A percentile compares a stretch with the other conserved stretches of the same genome.
Evolutionary conservation across 75 land plant species (phyloP).

Genomic region (Pseudotsuga menziesii): DNA sequence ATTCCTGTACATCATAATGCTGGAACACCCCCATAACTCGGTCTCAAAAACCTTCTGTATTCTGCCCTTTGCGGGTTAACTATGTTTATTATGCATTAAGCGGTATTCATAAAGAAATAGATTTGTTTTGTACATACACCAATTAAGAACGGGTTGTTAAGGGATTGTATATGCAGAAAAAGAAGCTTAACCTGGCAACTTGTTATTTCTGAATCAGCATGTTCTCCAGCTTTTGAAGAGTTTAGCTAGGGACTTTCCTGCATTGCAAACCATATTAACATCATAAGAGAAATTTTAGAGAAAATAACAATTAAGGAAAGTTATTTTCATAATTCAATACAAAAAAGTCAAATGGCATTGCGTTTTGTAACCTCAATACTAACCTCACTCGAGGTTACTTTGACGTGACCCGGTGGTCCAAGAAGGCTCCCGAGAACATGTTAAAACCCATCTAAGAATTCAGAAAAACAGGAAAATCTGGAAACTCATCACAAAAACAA

Average conservation of each 20-base stretch:
- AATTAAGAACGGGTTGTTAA: too few species aligned
- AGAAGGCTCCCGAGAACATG: neutral
- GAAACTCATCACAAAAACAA: neutral
- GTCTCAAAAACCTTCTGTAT: too few species aligned
- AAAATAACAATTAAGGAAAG: neutral
- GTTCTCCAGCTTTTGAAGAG: neutral
- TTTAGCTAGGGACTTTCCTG: conserved; percentile 4
- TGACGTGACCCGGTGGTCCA: conserved; percentile 2
- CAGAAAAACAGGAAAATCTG: neutral
- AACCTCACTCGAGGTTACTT: neutral
- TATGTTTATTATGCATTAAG: too few species aligned
- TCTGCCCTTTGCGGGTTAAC: too few species aligned
- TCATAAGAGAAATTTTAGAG: neutral
- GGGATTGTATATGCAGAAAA: too few species aligned
- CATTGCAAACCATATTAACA: neutral
- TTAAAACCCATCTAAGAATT: neutral
- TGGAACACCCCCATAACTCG: too few species aligned
- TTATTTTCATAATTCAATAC: neutral
- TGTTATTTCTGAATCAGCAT: neutral
- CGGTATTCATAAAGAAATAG: too few species aligned
- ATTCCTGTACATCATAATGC: too few species aligned
- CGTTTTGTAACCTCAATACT: neutral
- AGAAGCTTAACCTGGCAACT: too few species aligned
- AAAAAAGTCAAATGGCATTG: neutral
- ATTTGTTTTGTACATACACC: too few species aligned